Evolutionary conservation across 768 basidiomycete species (phyloP).

Genomic region (Arthromyces matolae): DNA sequence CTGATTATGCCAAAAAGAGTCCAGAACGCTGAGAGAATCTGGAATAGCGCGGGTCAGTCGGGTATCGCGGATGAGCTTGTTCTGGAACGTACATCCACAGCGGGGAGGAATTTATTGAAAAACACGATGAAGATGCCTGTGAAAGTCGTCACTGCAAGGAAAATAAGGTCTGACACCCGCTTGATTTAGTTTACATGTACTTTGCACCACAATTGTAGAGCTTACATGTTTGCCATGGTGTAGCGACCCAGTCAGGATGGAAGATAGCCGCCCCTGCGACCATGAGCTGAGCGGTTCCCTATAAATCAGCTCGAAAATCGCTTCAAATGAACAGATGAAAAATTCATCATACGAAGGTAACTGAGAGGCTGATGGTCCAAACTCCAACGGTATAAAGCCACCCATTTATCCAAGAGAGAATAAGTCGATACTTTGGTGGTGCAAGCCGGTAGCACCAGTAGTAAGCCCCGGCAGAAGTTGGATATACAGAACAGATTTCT

Average conservation of each 20-base stretch:
- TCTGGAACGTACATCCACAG: constrained; percentile 39
- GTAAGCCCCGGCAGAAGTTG: constrained; percentile 59
- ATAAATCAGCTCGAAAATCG: neutral
- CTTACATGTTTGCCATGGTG: constrained; percentile 59
- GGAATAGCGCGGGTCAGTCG: neutral
- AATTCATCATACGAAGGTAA: constrained; percentile 47
- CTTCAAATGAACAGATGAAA: neutral
- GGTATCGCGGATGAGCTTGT: neutral
- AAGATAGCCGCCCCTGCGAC: constrained; percentile 58
- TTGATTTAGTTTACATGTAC: constrained; percentile 2
- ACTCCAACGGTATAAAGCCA: constrained; percentile 69
- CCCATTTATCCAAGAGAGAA: constrained; percentile 63
- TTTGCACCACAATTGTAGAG: no score
- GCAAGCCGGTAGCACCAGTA: constrained; percentile 67
- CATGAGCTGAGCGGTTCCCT: constrained; percentile 42
- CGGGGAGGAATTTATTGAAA: constrained; percentile 47
- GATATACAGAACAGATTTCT: constrained; percentile 58
- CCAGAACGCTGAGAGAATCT: constrained; percentile 62
- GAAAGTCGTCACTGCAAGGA: constrained; percentile 48
- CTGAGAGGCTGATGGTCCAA: constrained; percentile 65
- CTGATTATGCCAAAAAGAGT: constrained; percentile 55
- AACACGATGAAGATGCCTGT: constrained; percentile 53
- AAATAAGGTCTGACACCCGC: constrained; percentile 54
- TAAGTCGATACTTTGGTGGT: constrained; percentile 44
- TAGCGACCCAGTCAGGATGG: constrained; percentile 53